A percentile compares a stretch with the other conserved stretches of the same genome.
phyloP scores from a whole-genome alignment of 1,284 basidiomycete species.

The Pterula multifida region DNA sequence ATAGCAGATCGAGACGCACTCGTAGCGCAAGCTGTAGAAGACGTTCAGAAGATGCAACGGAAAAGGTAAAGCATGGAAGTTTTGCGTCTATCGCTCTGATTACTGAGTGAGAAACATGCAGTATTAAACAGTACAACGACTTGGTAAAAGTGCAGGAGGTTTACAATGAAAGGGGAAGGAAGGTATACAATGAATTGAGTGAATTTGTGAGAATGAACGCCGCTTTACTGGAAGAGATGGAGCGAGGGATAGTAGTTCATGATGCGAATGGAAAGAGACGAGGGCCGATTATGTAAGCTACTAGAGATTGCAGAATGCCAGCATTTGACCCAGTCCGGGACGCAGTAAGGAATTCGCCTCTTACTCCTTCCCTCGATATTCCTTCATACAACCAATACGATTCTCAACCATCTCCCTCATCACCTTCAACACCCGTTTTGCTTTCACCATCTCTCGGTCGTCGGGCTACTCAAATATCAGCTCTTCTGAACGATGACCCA shows the following conservation, averaged over 20 bases:
- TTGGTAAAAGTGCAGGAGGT: background rate
- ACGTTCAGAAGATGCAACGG: background rate
- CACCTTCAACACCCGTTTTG: slow-evolving; percentile 5
- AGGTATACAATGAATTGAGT: background rate
- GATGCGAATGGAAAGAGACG: background rate
- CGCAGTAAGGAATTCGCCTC: slow-evolving; percentile 62
- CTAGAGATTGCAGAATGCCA: slow-evolving; percentile 34
- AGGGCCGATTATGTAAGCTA: background rate
- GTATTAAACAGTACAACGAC: slow-evolving; percentile 1
- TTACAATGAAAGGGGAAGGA: background rate
- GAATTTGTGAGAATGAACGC: background rate
- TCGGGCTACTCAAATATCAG: slow-evolving; percentile 3
- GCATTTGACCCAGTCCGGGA: slow-evolving; percentile 76
- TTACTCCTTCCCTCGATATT: slow-evolving; percentile 11
- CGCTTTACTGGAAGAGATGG: background rate
- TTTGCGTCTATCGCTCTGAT: background rate
- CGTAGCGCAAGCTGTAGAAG: background rate
- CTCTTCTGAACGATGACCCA: slow-evolving; percentile 2
- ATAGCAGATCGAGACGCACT: background rate
- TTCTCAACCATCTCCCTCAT: slow-evolving; percentile 9
- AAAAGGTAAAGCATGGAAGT: background rate
- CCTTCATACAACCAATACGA: slow-evolving; percentile 11
- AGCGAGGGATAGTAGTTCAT: background rate
- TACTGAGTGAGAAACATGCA: background rate
- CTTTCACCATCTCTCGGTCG: background rate